phyloP scores from a whole-genome alignment of 768 basidiomycete species.

The Strobilomyces dryophilus region DNA sequence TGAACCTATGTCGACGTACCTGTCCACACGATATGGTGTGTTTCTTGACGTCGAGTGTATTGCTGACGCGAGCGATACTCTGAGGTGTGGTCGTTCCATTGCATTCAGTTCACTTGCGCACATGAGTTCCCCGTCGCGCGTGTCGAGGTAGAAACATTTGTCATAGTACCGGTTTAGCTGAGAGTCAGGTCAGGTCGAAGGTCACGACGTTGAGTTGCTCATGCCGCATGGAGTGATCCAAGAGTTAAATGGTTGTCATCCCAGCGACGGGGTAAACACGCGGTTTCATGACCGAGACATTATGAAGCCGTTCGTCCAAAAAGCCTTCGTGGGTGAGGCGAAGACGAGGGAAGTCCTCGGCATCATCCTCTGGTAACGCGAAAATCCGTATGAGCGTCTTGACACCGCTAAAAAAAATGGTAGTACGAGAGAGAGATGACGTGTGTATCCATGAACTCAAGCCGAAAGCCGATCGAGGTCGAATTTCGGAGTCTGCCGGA shows the following conservation, averaged over 20 bases:
- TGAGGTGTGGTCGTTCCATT: too few species aligned
- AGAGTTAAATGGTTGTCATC: not conserved
- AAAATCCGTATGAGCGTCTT: not conserved
- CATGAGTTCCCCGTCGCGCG: not conserved
- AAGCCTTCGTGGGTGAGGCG: not conserved
- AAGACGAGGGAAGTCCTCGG: not conserved
- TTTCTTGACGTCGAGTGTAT: too few species aligned
- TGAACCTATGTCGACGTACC: too few species aligned
- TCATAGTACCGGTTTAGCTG: not conserved
- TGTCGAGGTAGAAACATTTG: not conserved
- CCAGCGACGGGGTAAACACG: not conserved
- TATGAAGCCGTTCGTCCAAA: accelerated
- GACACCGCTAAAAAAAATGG: not conserved
- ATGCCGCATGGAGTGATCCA: not conserved
- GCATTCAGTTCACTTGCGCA: too few species aligned
- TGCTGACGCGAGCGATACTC: too few species aligned
- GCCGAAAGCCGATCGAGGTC: not conserved
- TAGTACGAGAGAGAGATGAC: not conserved
- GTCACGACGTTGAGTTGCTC: not conserved
- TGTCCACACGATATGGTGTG: too few species aligned
- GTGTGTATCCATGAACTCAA: not conserved
- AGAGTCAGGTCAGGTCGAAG: not conserved
- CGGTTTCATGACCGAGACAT: not conserved
- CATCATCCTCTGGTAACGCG: not conserved
- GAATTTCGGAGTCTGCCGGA: too few species aligned